phyloP scores from a whole-genome alignment of 148 eudicot genomes.

The Arbutus unedo region DNA sequence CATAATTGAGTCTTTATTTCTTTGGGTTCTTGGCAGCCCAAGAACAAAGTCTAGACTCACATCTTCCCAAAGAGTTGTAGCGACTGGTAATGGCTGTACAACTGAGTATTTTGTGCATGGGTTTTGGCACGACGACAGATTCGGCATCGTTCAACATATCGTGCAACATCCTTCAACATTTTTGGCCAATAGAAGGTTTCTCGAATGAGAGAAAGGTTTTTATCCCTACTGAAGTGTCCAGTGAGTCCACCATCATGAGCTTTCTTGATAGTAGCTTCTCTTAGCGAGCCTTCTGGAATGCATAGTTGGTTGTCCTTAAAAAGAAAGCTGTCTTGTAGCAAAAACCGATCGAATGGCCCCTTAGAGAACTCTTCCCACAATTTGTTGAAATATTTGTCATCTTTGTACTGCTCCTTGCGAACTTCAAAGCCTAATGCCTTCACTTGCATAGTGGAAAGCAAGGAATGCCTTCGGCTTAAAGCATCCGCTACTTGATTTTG shows the following conservation, averaged over 20 bases:
- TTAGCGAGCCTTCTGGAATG: too few species aligned
- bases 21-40: too few species aligned
- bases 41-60: too few species aligned
- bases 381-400: background rate
- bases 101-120: too few species aligned
- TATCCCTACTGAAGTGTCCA: background rate
- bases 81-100: too few species aligned
- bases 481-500: background rate
- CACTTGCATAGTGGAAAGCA: background rate
- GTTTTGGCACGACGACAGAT: too few species aligned
- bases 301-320: background rate
- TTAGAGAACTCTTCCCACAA: background rate
- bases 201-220: too few species aligned
- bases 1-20: too few species aligned
- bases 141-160: too few species aligned
- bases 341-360: background rate
- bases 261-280: background rate
- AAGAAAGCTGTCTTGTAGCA: background rate
- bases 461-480: background rate
- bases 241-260: background rate
- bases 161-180: too few species aligned
- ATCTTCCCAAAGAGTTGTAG: too few species aligned
- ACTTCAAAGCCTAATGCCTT: background rate
- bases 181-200: too few species aligned
- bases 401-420: background rate